Percentiles rank a stretch among this genome's conserved stretches.
Evolutionary conservation across 768 basidiomycete species (phyloP).

Genomic region (Mycena chlorophos): DNA sequence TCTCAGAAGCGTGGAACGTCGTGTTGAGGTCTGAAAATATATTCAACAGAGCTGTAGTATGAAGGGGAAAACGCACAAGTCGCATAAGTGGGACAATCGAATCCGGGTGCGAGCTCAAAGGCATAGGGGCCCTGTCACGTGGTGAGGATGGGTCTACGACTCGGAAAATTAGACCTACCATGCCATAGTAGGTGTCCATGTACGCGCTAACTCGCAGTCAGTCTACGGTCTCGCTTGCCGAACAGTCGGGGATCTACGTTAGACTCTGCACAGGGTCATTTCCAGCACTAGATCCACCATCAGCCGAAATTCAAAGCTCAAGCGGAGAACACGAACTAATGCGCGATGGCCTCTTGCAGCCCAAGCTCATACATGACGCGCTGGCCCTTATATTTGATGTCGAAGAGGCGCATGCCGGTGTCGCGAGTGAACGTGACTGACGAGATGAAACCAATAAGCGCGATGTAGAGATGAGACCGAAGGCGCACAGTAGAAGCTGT

Average conservation of each 20-base stretch:
- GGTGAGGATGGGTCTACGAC: constrained; percentile 34
- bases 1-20: constrained; percentile 43
- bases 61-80: constrained; percentile 27
- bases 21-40: constrained; percentile 40
- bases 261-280: constrained; percentile 48
- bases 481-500: constrained; percentile 21
- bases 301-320: background rate
- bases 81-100: constrained; percentile 55
- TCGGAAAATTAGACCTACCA: constrained; percentile 1
- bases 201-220: constrained; percentile 48
- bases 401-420: constrained; percentile 38
- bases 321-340: constrained; percentile 5
- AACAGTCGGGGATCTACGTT: background rate
- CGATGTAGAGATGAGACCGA: background rate
- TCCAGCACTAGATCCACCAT: constrained; percentile 35
- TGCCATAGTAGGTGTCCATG: constrained; percentile 38
- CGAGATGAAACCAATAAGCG: constrained; percentile 25
- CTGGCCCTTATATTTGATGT: constrained; percentile 40
- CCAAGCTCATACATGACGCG: constrained; percentile 54
- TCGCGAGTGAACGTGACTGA: constrained; percentile 51
- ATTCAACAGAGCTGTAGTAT: background rate
- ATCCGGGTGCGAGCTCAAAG: constrained; percentile 52
- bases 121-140: constrained; percentile 42
- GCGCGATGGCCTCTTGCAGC: constrained; percentile 22
- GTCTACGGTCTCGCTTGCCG: background rate